Percentiles rank a stretch among this genome's conserved stretches.
These are phyloP conservation scores for Trypanosomatidae sp. DNA, from an alignment of 208 protist species.

Conservation along the genomic window DNA sequence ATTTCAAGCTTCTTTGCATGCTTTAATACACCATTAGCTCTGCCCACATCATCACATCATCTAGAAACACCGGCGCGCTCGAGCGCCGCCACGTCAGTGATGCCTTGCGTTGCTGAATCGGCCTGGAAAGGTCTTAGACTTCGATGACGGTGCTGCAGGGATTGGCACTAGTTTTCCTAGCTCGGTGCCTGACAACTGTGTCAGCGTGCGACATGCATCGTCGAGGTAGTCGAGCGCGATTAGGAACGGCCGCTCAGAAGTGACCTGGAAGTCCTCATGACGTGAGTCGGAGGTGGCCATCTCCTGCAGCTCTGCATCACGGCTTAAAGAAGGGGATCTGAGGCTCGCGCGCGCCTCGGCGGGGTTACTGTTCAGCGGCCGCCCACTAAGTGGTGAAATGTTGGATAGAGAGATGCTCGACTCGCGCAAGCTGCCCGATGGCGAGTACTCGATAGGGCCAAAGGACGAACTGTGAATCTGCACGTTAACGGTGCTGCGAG, in stretches of 20 bases:
- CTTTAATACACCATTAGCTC: neutral
- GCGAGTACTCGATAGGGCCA: neutral
- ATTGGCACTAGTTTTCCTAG: conserved; percentile 22
- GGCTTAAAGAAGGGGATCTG: neutral
- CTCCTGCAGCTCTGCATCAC: neutral
- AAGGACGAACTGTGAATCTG: neutral
- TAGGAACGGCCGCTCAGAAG: conserved; percentile 27
- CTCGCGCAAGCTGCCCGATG: neutral
- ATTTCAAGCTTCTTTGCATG: neutral
- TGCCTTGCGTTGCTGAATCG: conserved; percentile 10
- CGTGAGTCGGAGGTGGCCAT: neutral
- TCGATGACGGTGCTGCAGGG: conserved; percentile 27
- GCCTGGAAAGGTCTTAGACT: conserved; percentile 20
- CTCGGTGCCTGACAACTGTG: conserved; percentile 18
- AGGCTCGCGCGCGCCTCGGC: neutral
- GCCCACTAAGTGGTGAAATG: neutral
- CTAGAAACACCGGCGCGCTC: neutral
- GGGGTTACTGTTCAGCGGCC: neutral
- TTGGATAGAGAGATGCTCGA: neutral
- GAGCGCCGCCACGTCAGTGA: conserved; percentile 2
- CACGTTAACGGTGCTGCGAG: neutral
- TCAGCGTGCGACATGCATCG: conserved; percentile 34
- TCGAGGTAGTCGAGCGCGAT: conserved; percentile 47
- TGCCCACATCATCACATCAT: neutral
- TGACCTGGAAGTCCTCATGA: conserved; percentile 2